A percentile compares a stretch with the other conserved stretches of the same genome.
Conservation (phyloP, 2,329 filamentous ascomycete genomes). For the Ilyonectria robusta region DNA sequence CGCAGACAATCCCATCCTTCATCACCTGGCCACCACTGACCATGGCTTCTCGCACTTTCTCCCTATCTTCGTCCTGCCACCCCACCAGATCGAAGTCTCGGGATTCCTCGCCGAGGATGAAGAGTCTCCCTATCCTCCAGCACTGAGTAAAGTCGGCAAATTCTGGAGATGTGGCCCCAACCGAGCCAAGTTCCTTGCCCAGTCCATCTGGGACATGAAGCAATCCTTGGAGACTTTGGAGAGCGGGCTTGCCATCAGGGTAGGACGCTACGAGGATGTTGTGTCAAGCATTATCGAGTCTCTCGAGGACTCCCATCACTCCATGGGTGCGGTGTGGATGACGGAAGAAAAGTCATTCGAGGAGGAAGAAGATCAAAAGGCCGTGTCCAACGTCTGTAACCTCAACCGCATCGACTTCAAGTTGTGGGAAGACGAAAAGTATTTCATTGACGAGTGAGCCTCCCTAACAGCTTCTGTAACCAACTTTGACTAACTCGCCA, state of each 20-base stretch:
- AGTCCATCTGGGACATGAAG: conserved; percentile 82
- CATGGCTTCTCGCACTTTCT: conserved; percentile 78
- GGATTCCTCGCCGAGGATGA: conserved; percentile 74
- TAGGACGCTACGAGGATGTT: conserved; percentile 73
- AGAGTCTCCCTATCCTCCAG: conserved; percentile 77
- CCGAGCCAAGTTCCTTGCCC: conserved; percentile 78
- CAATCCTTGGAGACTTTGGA: conserved; percentile 69
- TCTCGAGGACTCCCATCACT: conserved; percentile 58
- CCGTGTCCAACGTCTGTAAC: conserved; percentile 67
- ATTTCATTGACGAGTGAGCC: conserved; percentile 83
- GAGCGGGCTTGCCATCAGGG: conserved; percentile 74
- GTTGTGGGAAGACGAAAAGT: conserved; percentile 82
- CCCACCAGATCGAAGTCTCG: conserved; percentile 80
- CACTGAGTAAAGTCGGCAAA: conserved; percentile 73
- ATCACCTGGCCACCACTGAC: conserved; percentile 65
- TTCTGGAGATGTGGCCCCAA: conserved; percentile 84
- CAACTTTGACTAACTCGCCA: conserved; percentile 26
- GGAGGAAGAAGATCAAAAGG: conserved; percentile 75
- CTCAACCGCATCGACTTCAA: conserved; percentile 71
- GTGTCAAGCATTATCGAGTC: conserved; percentile 69
- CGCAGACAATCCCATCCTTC: conserved; percentile 81
- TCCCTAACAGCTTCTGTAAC: neutral
- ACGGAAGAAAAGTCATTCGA: conserved; percentile 78
- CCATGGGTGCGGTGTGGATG: conserved; percentile 79
- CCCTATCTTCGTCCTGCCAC: conserved; percentile 78